A percentile compares a stretch with the other conserved stretches of the same genome.
Evolutionary conservation across 768 basidiomycete genomes (phyloP).

Genomic region (Mycena pura): DNA sequence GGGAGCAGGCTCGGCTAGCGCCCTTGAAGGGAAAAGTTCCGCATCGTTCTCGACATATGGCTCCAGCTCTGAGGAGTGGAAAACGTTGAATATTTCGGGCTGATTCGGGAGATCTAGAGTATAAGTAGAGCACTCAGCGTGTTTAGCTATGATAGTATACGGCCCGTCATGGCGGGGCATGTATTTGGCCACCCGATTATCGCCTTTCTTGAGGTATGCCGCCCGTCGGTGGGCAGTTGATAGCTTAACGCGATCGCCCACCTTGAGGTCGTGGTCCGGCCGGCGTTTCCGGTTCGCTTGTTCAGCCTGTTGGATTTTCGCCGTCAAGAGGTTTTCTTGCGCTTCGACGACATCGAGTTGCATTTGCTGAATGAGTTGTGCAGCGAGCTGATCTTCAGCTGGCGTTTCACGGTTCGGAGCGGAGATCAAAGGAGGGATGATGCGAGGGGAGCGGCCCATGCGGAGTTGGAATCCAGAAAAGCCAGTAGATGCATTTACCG

Average conservation of each 20-base stretch:
- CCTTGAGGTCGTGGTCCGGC: slow-evolving; percentile 27
- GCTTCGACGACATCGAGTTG: too few species aligned
- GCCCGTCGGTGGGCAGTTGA: slow-evolving; percentile 38
- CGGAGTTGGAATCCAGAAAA: too few species aligned
- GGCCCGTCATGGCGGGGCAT: slow-evolving; percentile 45
- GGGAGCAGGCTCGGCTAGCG: slow-evolving; percentile 17
- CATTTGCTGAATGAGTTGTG: too few species aligned
- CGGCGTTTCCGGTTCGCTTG: too few species aligned
- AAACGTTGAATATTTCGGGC: slow-evolving; percentile 34
- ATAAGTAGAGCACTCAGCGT: slow-evolving; percentile 21
- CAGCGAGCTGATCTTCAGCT: too few species aligned
- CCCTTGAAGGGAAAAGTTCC: slow-evolving; percentile 35
- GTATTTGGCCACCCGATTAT: slow-evolving; percentile 46
- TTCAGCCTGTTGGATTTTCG: too few species aligned
- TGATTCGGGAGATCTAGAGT: slow-evolving; percentile 39
- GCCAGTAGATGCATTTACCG: too few species aligned
- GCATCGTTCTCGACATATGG: slow-evolving; percentile 38
- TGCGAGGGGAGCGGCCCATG: too few species aligned
- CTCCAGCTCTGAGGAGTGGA: slow-evolving; percentile 41
- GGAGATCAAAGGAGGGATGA: too few species aligned
- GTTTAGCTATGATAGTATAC: slow-evolving; percentile 25
- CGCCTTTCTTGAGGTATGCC: slow-evolving; percentile 39
- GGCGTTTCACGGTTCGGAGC: too few species aligned
- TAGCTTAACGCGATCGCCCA: slow-evolving; percentile 44
- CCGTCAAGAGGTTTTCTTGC: too few species aligned